phyloP scores from a whole-genome alignment of 1,284 basidiomycete species.

The Stereum hirsutum region DNA sequence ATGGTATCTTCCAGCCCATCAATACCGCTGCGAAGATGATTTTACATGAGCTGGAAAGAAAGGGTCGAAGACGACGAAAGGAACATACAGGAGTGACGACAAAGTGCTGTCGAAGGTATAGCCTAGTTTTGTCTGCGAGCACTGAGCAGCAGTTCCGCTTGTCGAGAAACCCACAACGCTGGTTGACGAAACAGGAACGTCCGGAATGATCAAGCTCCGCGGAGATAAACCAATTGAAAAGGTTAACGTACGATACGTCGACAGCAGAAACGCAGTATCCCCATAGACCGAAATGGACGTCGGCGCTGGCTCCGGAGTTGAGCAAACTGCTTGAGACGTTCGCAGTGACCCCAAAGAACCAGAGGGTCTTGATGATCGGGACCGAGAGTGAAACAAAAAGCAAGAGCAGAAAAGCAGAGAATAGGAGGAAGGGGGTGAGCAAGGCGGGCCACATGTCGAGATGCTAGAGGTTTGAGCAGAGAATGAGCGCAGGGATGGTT shows the following conservation, averaged over 20 bases:
- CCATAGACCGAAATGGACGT: conserved; percentile 46
- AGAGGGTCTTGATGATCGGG: conserved; percentile 49
- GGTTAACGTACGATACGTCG: conserved; percentile 32
- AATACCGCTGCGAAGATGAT: not conserved
- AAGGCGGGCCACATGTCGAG: not conserved
- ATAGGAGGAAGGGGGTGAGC: conserved; percentile 31
- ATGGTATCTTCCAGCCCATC: conserved; percentile 27
- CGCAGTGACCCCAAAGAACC: conserved; percentile 38
- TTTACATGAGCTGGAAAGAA: not conserved
- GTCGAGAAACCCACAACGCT: conserved; percentile 32
- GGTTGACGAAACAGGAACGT: no score
- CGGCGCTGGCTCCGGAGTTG: conserved; percentile 26
- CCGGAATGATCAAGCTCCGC: not conserved
- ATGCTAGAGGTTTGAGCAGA: no score
- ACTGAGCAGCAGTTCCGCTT: conserved; percentile 25
- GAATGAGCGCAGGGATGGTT: no score
- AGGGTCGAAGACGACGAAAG: not conserved
- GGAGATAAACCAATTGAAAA: not conserved
- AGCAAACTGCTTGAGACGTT: conserved; percentile 16
- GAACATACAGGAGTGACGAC: conserved; percentile 33
- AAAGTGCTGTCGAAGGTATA: conserved; percentile 42
- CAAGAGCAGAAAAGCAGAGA: conserved; percentile 43
- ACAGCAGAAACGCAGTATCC: conserved; percentile 47
- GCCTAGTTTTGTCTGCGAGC: conserved; percentile 37
- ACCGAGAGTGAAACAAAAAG: conserved; percentile 47